Evolutionary conservation across 2,329 filamentous ascomycete genomes (phyloP), one percentile per base, ranked within the genome.

Genomic region (Mariannaea elegans): DNA sequence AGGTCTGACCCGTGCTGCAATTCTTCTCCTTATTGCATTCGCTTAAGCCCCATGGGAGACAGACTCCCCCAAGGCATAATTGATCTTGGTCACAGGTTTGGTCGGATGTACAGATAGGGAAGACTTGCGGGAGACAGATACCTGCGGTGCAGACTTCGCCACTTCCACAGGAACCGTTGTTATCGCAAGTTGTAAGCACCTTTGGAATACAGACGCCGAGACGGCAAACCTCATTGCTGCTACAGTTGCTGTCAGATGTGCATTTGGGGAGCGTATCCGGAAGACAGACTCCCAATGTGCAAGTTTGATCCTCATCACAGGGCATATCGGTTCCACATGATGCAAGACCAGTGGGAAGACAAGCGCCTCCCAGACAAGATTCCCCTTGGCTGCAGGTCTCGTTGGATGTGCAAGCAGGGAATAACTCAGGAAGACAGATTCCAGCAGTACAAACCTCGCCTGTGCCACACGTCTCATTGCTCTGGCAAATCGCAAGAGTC

Each of bases 261-360:
- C 54, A 57, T 6, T 18, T 9, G 2, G 54, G 39, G 18, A 57
- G 41, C 8, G 19, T 16, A 6, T 27, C n/a, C 1, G 54, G 38
- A 13, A 57, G 46, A 29, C 54, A 57, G 10, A 50, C 54, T 8
- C 54, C 54, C 2, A 31, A 24, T 12, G 48, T 49, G 34, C 54
- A 57, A 14, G 38, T 32, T 38, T 57, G 54, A 10, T 34, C 53
- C 0, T 27, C n/a, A 4, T 16, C 23, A 16, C 53, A 56, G 9
- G 38, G 36, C 2, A 1, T 34, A 4, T 10, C 29, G 7, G n/a
- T 14, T 2, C 27, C 16, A 12, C 53, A 56, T 16, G 47, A 36
- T 3, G 29, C 10, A 4, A 56, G 14, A 3, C 38, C 23, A 3
- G 16, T 9, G 4, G 53, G 53, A 7, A 56, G 38, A n/a, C 53